Evolutionary conservation across 2,329 filamentous ascomycete species (phyloP), one percentile per base, ranked within the genome.

Genomic region (Hortaea werneckii): DNA sequence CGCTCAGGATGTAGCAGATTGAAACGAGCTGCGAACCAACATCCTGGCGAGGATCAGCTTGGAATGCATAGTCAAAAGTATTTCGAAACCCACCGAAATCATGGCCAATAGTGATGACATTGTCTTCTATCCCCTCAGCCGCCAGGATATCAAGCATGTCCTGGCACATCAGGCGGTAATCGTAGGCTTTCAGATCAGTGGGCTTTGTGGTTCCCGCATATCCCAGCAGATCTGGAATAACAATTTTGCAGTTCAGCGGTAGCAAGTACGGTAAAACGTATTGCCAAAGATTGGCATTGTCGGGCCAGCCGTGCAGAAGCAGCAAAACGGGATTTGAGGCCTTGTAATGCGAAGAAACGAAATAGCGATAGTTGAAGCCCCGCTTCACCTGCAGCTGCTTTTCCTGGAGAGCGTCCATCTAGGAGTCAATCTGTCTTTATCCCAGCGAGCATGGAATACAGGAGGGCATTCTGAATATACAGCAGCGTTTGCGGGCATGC

Each of bases 301-400:
- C 71, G 5, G 74, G 74, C 53, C 68, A 77, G 47, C 74, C 74
- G 58, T 77, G 75, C 12, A 69, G 53, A 40, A 59, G 50, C 12
- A 74, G 62, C 9, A 72, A 48, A 32, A 44, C 41, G 2, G 54
- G 54, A 37, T 71, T 55, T 1, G 66, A 63, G 3, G 62, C 59
- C 20, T 53, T 42, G 42, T 55, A 48, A 10, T 9, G 12, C 9
- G 35, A 41, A 28, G 57, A 54, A 13, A 61, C 54, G 10, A 71
- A 70, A 56, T 71, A 72, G 9, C 61, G 63, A 56, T 72, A 73
- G 11, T 56, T 65, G 48, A 66, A 40, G 43, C 50, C 52, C 5
- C 55, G 54, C 9, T 42, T 50, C 7, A 49, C 55, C 34, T 50
- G 45, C 30, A 56, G 37, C 32, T 54, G 46, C 41, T 56, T 55